Conservation (phyloP, 495 filamentous ascomycete genomes). For the Aspergillus nanangensis region DNA sequence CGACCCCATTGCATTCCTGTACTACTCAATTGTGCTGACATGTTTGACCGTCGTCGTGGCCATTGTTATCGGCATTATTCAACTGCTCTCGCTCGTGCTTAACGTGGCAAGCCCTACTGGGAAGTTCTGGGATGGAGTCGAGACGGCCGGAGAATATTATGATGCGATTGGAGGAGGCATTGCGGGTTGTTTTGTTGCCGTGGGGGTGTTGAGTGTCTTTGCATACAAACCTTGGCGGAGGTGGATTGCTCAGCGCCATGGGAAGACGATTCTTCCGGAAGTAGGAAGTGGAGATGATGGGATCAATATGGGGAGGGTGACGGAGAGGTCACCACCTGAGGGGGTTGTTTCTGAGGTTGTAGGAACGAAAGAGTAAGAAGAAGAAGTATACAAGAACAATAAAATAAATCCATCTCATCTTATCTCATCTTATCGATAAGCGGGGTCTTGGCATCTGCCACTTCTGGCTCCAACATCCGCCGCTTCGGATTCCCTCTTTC, state of each 20-base stretch:
- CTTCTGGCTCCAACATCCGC: no score
- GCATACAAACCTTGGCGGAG: constrained; percentile 75
- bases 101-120: constrained; percentile 73
- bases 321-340: no score
- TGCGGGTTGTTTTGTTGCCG: constrained; percentile 74
- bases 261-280: constrained; percentile 16
- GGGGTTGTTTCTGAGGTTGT: no score
- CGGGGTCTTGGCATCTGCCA: no score
- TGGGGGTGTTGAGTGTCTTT: constrained; percentile 65
- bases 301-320: no score
- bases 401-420: no score
- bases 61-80: constrained; percentile 78
- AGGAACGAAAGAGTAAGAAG: no score
- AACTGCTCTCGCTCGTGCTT: constrained; percentile 70
- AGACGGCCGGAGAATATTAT: constrained; percentile 70
- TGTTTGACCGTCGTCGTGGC: constrained; percentile 82
- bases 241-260: constrained; percentile 46
- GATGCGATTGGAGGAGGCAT: constrained; percentile 84
- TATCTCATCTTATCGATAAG: no score
- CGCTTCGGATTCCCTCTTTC: no score
- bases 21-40: constrained; percentile 91
- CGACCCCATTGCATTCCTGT: constrained; percentile 81
- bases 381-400: no score
- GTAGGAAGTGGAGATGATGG: no score
- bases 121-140: constrained; percentile 82